Percentiles rank a stretch among this genome's conserved stretches.
These are phyloP conservation scores for Pichia norvegensis DNA, from an alignment of 1,139 yeast species.

Conservation along the genomic window DNA sequence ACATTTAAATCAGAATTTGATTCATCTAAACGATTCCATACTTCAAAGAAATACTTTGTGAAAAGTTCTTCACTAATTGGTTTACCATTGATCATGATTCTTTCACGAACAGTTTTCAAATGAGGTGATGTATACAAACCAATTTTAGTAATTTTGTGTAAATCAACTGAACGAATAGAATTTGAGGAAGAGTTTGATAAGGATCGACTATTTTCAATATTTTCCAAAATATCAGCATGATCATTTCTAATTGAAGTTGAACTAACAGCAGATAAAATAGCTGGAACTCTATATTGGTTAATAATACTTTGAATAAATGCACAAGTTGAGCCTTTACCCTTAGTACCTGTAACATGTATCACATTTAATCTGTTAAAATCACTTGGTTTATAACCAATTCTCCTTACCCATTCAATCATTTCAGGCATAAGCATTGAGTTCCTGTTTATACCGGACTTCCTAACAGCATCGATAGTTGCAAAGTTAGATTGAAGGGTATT, in stretches of 20 bases:
- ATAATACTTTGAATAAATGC: conserved; percentile 86
- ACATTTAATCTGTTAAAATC: conserved; percentile 72
- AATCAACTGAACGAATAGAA: conserved; percentile 8
- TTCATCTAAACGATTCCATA: conserved; percentile 64
- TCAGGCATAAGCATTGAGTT: conserved; percentile 73
- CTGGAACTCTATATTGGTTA: conserved; percentile 41
- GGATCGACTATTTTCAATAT: conserved; percentile 5
- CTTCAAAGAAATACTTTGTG: conserved; percentile 85
- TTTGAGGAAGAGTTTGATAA: conserved; percentile 4
- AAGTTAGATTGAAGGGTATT: conserved; percentile 88
- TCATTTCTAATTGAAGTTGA: not conserved
- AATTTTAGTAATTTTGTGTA: conserved; percentile 41
- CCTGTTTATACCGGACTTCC: conserved; percentile 52
- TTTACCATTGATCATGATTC: conserved; percentile 79
- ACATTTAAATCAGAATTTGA: conserved; percentile 46
- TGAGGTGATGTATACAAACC: conserved; percentile 97
- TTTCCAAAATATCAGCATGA: not conserved
- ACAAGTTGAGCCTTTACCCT: conserved; percentile 97
- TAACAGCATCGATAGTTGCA: conserved; percentile 77
- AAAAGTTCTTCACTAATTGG: conserved; percentile 78
- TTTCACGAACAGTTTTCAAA: conserved; percentile 83
- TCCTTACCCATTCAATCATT: conserved; percentile 82
- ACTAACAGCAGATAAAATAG: conserved; percentile 6
- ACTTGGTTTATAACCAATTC: conserved; percentile 68
- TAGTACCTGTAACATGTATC: conserved; percentile 93